Conservation (phyloP, 805 yeast genomes). For the Babjeviella inositovora region DNA sequence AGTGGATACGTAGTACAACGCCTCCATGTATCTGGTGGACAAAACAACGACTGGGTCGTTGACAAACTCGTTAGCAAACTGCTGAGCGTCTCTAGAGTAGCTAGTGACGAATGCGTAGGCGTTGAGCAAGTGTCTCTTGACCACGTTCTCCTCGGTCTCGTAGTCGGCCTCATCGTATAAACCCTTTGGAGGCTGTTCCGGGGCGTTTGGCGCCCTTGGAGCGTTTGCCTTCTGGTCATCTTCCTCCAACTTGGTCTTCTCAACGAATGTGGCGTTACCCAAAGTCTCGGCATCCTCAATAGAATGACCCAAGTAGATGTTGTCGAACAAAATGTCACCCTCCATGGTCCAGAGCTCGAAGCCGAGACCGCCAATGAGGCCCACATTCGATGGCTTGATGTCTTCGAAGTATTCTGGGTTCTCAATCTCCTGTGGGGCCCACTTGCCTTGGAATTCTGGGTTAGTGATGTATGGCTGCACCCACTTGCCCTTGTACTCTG, state of each 20-base stretch:
- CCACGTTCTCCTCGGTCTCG: no score
- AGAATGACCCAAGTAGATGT: slow-evolving; percentile 74
- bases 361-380: slow-evolving; percentile 66
- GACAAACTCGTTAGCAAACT: slow-evolving; percentile 12
- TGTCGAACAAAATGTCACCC: slow-evolving; percentile 58
- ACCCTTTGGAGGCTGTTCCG: slow-evolving; percentile 24
- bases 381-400: slow-evolving; percentile 36
- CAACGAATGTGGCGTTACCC: slow-evolving; percentile 61
- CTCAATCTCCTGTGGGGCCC: slow-evolving; percentile 50
- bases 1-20: slow-evolving; percentile 25
- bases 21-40: slow-evolving; percentile 29
- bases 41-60: slow-evolving; percentile 27
- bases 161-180: slow-evolving; percentile 18
- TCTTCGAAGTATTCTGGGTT: slow-evolving; percentile 63
- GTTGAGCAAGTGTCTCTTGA: no score
- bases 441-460: slow-evolving; percentile 67
- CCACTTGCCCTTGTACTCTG: slow-evolving; percentile 71
- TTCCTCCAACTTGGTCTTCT: slow-evolving; percentile 36
- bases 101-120: no score
- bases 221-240: slow-evolving; percentile 18
- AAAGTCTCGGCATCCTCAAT: slow-evolving; percentile 70
- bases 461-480: slow-evolving; percentile 46
- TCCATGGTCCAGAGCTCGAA: slow-evolving; percentile 88
- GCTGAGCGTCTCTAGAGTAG: neutral
- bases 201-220: slow-evolving; percentile 22